Evolutionary conservation across 768 basidiomycete genomes (phyloP), one percentile per base, ranked within the genome.

Genomic region (Pisolithus marmoratus): DNA sequence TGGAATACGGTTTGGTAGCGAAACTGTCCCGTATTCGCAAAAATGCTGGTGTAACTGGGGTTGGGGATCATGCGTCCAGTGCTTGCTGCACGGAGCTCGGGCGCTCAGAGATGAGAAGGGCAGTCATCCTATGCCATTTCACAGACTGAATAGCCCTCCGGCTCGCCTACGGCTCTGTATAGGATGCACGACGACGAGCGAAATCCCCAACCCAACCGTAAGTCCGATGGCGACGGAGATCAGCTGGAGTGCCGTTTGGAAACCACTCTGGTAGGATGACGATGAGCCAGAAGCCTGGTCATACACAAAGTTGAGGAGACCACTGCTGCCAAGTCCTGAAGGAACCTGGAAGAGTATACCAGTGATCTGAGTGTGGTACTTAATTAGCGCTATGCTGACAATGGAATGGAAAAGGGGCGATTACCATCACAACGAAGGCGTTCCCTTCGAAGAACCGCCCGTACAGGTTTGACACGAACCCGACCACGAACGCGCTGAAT

Each of bases 291-390:
- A 67, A 22, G 79, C 73, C 53, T 79, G 74, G 55, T 79, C 70
- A 36, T 76, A 75, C 11, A 81, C 84, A 60, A 84, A 90, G 54
- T 78, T 81, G 55, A 94, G 76, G 7, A 93, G 78, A 27, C 90
- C 90, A 11, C 87, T 88, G 41, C 81, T 87, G 8, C 84, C 82
- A 11, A 93, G 76, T 37, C 90, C 90, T 8, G 86, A 87, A 0
- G 90, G 90, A 1, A 93, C 76, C 69, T 93, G 91, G 71, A 92
- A 87, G 15, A 92, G 74, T 45, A 93, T 87, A 22, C 86, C 89
- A 0, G 85, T 87, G 56, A 88, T 84, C 77, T 71, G n/a, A n/a
- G n/a, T n/a, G 46, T 23, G 22, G 26, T 34, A 24, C 14, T n/a
- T 34, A 12, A 24, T 45, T 19, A 29, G 23, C 17, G 27, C 44